phyloP scores from a whole-genome alignment of 2,329 filamentous ascomycete species.

The Arthrobotrys conoides region DNA sequence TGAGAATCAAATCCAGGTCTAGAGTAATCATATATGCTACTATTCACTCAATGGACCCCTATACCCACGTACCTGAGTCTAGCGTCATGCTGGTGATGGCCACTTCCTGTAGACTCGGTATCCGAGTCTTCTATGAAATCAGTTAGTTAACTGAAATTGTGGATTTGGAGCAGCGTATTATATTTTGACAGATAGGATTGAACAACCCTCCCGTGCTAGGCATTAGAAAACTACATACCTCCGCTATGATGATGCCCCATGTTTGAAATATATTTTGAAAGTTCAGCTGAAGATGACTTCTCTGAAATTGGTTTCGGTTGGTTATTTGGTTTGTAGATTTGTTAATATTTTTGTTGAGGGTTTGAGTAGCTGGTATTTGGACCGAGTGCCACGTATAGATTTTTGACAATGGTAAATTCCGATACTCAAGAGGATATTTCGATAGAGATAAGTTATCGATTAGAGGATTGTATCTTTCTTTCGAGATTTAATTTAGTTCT shows the following conservation, averaged over 20 bases:
- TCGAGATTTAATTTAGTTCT: slow-evolving; percentile 12
- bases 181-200: too few species aligned
- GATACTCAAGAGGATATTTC: slow-evolving; percentile 8
- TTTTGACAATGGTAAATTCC: background rate
- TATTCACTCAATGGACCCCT: background rate
- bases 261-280: background rate
- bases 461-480: slow-evolving; percentile 5
- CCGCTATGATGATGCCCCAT: slow-evolving; percentile 36
- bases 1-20: background rate
- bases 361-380: slow-evolving; percentile 9
- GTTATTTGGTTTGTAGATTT: background rate
- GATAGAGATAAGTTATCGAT: background rate
- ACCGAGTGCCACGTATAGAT: background rate
- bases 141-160: background rate
- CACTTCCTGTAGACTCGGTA: slow-evolving; percentile 1
- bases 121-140: slow-evolving; percentile 26
- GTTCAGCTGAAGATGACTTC: background rate
- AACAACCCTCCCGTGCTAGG: too few species aligned
- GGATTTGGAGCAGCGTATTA: too few species aligned
- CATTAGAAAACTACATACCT: background rate
- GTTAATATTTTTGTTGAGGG: background rate
- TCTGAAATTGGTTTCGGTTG: background rate
- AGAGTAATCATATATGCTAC: background rate
- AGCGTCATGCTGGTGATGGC: slow-evolving; percentile 25
- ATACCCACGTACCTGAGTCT: slow-evolving; percentile 23